Evolutionary conservation across 352 stramenopile genomes (phyloP).

Genomic region (Pythium aquatile): DNA sequence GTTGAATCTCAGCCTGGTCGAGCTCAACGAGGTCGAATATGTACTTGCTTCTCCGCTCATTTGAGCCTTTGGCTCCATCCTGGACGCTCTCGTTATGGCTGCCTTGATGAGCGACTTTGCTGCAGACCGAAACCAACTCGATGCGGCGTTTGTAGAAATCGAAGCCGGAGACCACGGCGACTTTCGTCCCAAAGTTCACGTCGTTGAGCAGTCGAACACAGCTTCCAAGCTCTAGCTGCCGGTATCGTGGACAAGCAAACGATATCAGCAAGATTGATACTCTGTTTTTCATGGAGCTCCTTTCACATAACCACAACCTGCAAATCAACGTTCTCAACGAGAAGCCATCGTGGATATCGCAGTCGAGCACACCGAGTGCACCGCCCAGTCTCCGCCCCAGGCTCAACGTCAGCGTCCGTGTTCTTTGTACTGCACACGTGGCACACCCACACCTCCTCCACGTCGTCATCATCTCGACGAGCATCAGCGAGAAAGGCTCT

Average conservation of each 20-base stretch:
- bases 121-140: slow-evolving; percentile 11
- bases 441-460: slow-evolving; percentile 13
- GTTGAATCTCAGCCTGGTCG: slow-evolving; percentile 28
- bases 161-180: slow-evolving; percentile 10
- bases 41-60: slow-evolving; percentile 8
- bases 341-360: slow-evolving; percentile 19
- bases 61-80: neutral
- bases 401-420: neutral
- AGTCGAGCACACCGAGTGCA: slow-evolving; percentile 16
- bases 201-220: slow-evolving; percentile 10
- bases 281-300: neutral
- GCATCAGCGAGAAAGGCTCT: neutral
- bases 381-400: neutral
- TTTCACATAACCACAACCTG: slow-evolving; percentile 1
- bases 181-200: slow-evolving; percentile 13
- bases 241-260: neutral
- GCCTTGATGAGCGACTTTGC: neutral
- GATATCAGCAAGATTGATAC: neutral
- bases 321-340: neutral
- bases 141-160: slow-evolving; percentile 10
- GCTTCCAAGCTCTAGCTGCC: slow-evolving; percentile 8
- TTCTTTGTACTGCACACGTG: slow-evolving; percentile 19
- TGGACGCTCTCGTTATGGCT: neutral
- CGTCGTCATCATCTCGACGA: neutral
- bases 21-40: slow-evolving; percentile 27